These are phyloP conservation scores for Syzygium syzygioides DNA, from an alignment of 441 rosid species.

Conservation along the genomic window DNA sequence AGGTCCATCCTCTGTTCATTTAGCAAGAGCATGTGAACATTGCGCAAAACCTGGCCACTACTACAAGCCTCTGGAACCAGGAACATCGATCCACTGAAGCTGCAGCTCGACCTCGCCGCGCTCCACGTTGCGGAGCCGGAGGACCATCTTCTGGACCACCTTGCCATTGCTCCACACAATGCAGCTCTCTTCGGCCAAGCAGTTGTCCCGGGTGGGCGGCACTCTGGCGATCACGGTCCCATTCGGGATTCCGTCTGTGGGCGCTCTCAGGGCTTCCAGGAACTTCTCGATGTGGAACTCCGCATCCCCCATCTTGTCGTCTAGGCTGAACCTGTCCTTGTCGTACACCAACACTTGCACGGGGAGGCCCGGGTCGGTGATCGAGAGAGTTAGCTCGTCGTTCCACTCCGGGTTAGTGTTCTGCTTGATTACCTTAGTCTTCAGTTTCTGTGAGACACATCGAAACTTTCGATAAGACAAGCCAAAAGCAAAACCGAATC, in stretches of 20 bases:
- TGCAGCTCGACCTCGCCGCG: conserved; percentile 55
- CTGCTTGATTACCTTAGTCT: conserved; percentile 64
- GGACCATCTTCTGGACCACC: conserved; percentile 50
- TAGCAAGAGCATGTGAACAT: background rate
- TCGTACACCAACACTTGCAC: conserved; percentile 79
- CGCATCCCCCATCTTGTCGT: conserved; percentile 95
- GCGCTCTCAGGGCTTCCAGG: conserved; percentile 53
- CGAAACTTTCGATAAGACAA: background rate
- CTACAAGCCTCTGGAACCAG: conserved; percentile 53
- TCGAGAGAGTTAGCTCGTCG: conserved; percentile 80
- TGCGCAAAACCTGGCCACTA: background rate
- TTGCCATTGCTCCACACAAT: conserved; percentile 40
- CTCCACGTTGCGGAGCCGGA: conserved; percentile 60
- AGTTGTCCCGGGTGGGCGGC: conserved; percentile 46
- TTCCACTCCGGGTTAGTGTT: conserved; percentile 88
- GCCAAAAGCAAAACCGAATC: background rate
- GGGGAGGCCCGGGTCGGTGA: conserved; percentile 52
- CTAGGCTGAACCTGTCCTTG: conserved; percentile 65
- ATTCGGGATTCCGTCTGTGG: conserved; percentile 29
- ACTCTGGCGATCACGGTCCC: conserved; percentile 51
- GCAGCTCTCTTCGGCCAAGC: conserved; percentile 55
- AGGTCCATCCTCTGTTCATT: background rate
- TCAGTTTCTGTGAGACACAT: conserved; percentile 49
- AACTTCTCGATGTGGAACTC: conserved; percentile 55
- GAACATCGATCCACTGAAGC: conserved; percentile 72